phyloP scores from a whole-genome alignment of 345 rosid genomes.

The Barbarea vulgaris region DNA sequence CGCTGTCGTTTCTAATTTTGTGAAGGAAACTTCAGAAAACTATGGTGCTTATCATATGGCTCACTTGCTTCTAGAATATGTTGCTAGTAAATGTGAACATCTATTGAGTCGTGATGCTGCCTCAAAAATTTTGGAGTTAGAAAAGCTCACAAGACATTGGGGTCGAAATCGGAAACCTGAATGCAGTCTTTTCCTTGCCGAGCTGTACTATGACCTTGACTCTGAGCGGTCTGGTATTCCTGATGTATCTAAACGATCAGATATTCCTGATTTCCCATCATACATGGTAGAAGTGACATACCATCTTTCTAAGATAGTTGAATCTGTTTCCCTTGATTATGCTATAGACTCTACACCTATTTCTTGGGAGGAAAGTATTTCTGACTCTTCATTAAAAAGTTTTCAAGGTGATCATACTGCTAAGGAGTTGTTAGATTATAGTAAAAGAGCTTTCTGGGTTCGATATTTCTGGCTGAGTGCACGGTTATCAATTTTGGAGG shows the following conservation, averaged over 20 bases:
- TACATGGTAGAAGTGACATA: conserved; percentile 71
- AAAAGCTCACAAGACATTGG: conserved; percentile 82
- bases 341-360: conserved; percentile 46
- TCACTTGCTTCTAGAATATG: conserved; percentile 86
- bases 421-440: conserved; percentile 40
- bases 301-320: conserved; percentile 89
- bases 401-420: conserved; percentile 45
- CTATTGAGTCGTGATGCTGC: conserved; percentile 52
- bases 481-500: conserved; percentile 71
- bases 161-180: conserved; percentile 80
- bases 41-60: conserved; percentile 86
- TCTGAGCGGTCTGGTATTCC: conserved; percentile 53
- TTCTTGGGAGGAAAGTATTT: conserved; percentile 36
- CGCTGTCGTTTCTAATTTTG: conserved; percentile 54
- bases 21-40: conserved; percentile 68
- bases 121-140: conserved; percentile 74
- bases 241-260: conserved; percentile 54
- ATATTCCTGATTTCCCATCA: conserved; percentile 53
- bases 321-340: conserved; percentile 74
- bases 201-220: conserved; percentile 77
- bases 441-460: conserved; percentile 72
- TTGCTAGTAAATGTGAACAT: conserved; percentile 51
- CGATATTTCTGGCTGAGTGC: conserved; percentile 95
- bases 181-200: conserved; percentile 92
- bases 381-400: conserved; percentile 40